Percentiles rank a stretch among this genome's conserved stretches.
Evolutionary conservation across 371 early-diverging fungal genomes (phyloP).

Genomic region (Mortierella polycephala): DNA sequence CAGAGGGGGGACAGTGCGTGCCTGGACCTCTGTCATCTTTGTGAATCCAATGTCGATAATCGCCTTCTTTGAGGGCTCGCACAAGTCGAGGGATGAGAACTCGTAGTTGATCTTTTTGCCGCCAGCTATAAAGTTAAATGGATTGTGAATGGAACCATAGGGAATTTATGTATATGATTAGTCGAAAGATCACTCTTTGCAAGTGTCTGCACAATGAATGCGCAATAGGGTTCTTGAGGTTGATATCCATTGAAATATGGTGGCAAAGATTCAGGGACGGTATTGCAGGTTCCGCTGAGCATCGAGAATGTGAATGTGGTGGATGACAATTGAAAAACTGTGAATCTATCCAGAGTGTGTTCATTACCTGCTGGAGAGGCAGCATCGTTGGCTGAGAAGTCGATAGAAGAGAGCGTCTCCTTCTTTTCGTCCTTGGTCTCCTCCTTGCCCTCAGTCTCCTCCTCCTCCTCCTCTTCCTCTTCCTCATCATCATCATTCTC

Average conservation of each 20-base stretch:
- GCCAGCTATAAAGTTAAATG: constrained; percentile 3
- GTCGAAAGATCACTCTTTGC: no score
- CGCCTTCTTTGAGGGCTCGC: constrained; percentile 80
- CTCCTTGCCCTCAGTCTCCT: constrained; percentile 26
- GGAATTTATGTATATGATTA: no score
- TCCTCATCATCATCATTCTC: constrained; percentile 53
- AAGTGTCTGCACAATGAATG: no score
- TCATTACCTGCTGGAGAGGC: constrained; percentile 17
- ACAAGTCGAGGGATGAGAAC: constrained; percentile 72
- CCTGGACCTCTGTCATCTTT: constrained; percentile 98
- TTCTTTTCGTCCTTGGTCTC: constrained; percentile 36
- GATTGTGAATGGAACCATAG: neutral
- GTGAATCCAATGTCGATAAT: constrained; percentile 94
- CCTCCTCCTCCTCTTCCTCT: constrained; percentile 52
- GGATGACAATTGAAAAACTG: neutral
- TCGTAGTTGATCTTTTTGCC: constrained; percentile 61
- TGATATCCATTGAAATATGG: no score
- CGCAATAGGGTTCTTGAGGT: no score
- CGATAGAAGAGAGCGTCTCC: constrained; percentile 36
- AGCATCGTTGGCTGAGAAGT: constrained; percentile 39
- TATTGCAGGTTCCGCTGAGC: no score
- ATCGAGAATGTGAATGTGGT: neutral
- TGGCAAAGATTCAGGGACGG: no score
- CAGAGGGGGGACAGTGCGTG: constrained; percentile 93
- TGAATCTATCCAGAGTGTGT: neutral